Evolutionary conservation across 495 filamentous ascomycete species (phyloP).

Genomic region (Aspergillus nidulans): DNA sequence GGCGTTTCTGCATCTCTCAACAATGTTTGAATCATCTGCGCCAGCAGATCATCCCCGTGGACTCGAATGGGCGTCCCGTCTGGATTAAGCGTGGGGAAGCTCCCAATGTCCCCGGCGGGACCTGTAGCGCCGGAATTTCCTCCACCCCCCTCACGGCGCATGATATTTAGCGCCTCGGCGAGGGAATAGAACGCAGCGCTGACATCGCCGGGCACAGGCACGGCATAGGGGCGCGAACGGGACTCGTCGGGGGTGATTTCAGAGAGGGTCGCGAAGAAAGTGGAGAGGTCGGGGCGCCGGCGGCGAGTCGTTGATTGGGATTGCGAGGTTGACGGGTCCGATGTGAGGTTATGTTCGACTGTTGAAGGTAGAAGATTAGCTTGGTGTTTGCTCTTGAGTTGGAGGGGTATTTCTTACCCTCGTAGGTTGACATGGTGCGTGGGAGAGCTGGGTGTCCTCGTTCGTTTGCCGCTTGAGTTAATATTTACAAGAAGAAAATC

Average conservation of each 20-base stretch:
- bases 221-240: constrained; percentile 51
- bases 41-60: constrained; percentile 46
- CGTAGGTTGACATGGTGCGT: constrained; percentile 51
- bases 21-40: constrained; percentile 57
- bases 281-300: constrained; percentile 77
- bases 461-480: constrained; percentile 1
- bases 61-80: constrained; percentile 6
- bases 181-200: constrained; percentile 57
- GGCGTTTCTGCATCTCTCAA: constrained; percentile 60
- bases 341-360: constrained; percentile 78
- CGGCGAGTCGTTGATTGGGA: constrained; percentile 19
- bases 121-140: constrained; percentile 18
- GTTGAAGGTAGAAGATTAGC: constrained; percentile 2
- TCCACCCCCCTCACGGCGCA: constrained; percentile 35
- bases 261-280: constrained; percentile 76
- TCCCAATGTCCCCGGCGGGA: not conserved
- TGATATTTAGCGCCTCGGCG: constrained; percentile 54
- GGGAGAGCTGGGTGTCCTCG: not conserved
- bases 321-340: constrained; percentile 31
- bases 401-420: constrained; percentile 35
- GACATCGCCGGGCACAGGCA: constrained; percentile 69
- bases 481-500: not conserved
- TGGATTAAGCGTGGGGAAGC: not conserved
- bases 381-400: not conserved
- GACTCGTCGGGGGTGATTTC: constrained; percentile 52